A percentile compares a stretch with the other conserved stretches of the same genome.
These are phyloP conservation scores for Fusarium hostae DNA, from an alignment of 2,329 filamentous ascomycete genomes.

Conservation along the genomic window DNA sequence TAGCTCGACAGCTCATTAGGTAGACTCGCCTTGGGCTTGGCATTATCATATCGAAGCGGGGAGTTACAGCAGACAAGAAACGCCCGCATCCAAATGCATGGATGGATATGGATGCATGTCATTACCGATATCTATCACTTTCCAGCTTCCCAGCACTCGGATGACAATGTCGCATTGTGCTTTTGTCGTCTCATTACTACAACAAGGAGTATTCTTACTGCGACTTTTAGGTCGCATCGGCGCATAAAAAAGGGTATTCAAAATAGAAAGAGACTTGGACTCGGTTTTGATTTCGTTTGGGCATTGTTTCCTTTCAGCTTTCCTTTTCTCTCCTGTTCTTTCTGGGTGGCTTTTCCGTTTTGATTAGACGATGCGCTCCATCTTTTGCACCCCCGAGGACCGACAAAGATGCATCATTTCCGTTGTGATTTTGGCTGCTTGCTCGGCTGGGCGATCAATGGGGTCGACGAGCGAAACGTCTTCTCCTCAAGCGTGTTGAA, in stretches of 20 bases:
- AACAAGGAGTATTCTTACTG: slow-evolving; percentile 19
- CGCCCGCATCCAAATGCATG: not conserved
- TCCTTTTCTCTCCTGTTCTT: not conserved
- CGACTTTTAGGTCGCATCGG: slow-evolving; percentile 31
- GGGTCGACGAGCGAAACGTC: slow-evolving; percentile 4
- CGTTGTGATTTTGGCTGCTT: slow-evolving; percentile 8
- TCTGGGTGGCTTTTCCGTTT: slow-evolving; percentile 19
- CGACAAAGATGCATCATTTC: slow-evolving; percentile 31
- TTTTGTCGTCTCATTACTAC: not conserved
- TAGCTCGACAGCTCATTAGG: not conserved
- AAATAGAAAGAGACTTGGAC: not conserved
- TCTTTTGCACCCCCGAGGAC: slow-evolving; percentile 27
- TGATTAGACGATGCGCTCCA: slow-evolving; percentile 34
- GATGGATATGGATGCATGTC: not conserved
- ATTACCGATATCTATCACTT: slow-evolving; percentile 4
- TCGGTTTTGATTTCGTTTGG: not conserved
- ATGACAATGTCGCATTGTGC: not conserved
- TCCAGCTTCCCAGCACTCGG: slow-evolving; percentile 30
- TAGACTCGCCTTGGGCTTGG: not conserved
- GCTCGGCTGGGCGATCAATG: slow-evolving; percentile 3
- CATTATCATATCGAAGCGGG: not conserved
- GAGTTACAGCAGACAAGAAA: not conserved
- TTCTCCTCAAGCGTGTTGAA: slow-evolving; percentile 22
- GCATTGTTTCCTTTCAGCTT: not conserved
- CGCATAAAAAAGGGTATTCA: slow-evolving; percentile 14